phyloP scores from a whole-genome alignment of 768 basidiomycete species.

The Nevesoporus exiguus region DNA sequence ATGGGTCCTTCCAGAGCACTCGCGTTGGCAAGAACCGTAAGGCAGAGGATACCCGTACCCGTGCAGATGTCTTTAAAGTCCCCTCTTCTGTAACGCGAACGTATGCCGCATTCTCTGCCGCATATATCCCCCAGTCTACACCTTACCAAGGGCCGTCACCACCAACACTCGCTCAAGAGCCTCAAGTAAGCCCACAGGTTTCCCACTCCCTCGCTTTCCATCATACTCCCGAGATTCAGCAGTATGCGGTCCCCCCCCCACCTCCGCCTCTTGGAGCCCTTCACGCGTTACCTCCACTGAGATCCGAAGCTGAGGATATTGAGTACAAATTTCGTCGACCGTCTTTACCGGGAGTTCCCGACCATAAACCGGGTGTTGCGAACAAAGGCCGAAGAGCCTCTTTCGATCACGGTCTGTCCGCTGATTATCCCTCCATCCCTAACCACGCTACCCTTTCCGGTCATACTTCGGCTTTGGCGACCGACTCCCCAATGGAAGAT shows the following conservation, averaged over 20 bases:
- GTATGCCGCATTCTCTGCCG: constrained; percentile 41
- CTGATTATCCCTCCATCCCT: constrained; percentile 8
- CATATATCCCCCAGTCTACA: constrained; percentile 28
- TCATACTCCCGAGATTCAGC: constrained; percentile 23
- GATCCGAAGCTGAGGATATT: constrained; percentile 22
- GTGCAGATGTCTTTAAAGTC: constrained; percentile 31
- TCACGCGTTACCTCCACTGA: constrained; percentile 29
- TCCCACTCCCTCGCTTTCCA: constrained; percentile 22
- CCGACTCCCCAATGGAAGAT: constrained; percentile 8
- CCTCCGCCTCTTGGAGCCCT: constrained; percentile 20
- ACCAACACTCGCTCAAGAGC: constrained; percentile 23
- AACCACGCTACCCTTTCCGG: constrained; percentile 3
- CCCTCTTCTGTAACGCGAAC: constrained; percentile 35
- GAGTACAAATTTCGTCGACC: constrained; percentile 33
- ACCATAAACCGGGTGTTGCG: constrained; percentile 5
- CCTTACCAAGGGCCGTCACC: constrained; percentile 24
- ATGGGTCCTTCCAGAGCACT: constrained; percentile 67
- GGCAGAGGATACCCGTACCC: constrained; percentile 37
- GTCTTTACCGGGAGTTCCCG: constrained; percentile 22
- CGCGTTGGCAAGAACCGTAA: constrained; percentile 50
- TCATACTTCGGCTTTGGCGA: neutral
- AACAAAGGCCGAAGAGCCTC: constrained; percentile 13
- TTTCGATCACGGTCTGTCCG: constrained; percentile 13
- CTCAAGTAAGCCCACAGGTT: constrained; percentile 20
- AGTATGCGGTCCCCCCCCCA: constrained; percentile 27